Evolutionary conservation across 495 filamentous ascomycete genomes (phyloP).

Genomic region (Oleoguttula mirabilis): DNA sequence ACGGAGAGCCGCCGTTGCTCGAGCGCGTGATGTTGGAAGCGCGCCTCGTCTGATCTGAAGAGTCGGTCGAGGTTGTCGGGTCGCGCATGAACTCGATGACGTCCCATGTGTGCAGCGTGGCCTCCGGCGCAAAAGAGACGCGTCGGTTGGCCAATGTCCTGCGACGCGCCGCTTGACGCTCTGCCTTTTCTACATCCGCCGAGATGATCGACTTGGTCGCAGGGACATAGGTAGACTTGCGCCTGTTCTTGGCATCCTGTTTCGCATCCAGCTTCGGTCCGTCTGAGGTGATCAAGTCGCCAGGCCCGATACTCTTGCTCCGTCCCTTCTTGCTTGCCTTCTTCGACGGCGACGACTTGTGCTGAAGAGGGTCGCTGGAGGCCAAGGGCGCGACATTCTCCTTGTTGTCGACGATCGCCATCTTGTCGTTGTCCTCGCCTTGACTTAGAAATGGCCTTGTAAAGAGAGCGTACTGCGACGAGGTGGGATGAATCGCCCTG

Average conservation of each 20-base stretch:
- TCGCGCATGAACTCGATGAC: constrained; percentile 83
- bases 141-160: constrained; percentile 82
- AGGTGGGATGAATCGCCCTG: too few relatives aligned
- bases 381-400: constrained; percentile 20
- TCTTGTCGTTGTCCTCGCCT: constrained; percentile 1
- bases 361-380: constrained; percentile 16
- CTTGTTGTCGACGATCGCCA: constrained; percentile 16
- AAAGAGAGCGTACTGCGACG: too few relatives aligned
- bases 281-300: constrained; percentile 56
- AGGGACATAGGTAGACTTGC: constrained; percentile 49
- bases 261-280: constrained; percentile 51
- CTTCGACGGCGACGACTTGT: constrained; percentile 10
- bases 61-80: constrained; percentile 71
- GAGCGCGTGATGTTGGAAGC: constrained; percentile 46
- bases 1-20: constrained; percentile 32
- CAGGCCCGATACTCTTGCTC: constrained; percentile 91
- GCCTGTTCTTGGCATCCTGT: constrained; percentile 52
- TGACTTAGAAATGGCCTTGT: too few relatives aligned
- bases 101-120: constrained; percentile 95
- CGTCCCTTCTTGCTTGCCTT: constrained; percentile 48
- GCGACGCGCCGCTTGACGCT: constrained; percentile 70
- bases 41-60: constrained; percentile 56
- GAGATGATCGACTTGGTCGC: constrained; percentile 67
- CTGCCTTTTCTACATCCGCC: constrained; percentile 56
- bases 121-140: constrained; percentile 95